phyloP scores from a whole-genome alignment of 2,329 filamentous ascomycete species.

The Paraphaeosphaeria minitans region DNA sequence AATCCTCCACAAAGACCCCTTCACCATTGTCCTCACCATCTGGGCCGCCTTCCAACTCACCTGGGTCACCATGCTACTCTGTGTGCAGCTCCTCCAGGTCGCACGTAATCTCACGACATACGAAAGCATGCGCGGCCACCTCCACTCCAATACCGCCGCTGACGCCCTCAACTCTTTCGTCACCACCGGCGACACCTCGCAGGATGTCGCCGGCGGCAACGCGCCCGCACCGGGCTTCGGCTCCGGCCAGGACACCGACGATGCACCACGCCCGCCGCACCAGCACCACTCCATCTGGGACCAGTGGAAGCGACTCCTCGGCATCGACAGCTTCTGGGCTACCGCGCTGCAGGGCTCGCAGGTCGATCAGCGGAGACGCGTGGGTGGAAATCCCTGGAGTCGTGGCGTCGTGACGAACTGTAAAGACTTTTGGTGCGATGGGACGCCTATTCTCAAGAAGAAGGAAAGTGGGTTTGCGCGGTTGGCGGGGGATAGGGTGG shows the following conservation, averaged over 20 bases:
- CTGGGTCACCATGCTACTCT: conserved; percentile 96
- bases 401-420: conserved; percentile 86
- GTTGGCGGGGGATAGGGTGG: conserved; percentile 77
- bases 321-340: conserved; percentile 91
- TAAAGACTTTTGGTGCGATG: conserved; percentile 94
- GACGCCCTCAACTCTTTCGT: conserved; percentile 74
- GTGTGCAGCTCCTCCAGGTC: conserved; percentile 92
- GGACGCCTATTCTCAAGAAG: conserved; percentile 77
- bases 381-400: conserved; percentile 79
- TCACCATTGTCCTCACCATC: conserved; percentile 76
- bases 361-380: conserved; percentile 46
- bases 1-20: conserved; percentile 79
- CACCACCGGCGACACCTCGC: conserved; percentile 68
- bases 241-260: conserved; percentile 61
- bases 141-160: conserved; percentile 60
- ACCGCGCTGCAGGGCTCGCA: conserved; percentile 78
- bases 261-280: conserved; percentile 28
- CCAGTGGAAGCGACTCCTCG: conserved; percentile 83
- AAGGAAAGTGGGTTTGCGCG: conserved; percentile 75
- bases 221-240: conserved; percentile 61
- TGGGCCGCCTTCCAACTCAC: conserved; percentile 86
- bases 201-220: conserved; percentile 56
- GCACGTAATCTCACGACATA: conserved; percentile 93
- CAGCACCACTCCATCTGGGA: conserved; percentile 69
- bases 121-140: conserved; percentile 89